Base-by-base conservation (phyloP, 78 protist genomes). In the Emiliania huxleyi region DNA sequence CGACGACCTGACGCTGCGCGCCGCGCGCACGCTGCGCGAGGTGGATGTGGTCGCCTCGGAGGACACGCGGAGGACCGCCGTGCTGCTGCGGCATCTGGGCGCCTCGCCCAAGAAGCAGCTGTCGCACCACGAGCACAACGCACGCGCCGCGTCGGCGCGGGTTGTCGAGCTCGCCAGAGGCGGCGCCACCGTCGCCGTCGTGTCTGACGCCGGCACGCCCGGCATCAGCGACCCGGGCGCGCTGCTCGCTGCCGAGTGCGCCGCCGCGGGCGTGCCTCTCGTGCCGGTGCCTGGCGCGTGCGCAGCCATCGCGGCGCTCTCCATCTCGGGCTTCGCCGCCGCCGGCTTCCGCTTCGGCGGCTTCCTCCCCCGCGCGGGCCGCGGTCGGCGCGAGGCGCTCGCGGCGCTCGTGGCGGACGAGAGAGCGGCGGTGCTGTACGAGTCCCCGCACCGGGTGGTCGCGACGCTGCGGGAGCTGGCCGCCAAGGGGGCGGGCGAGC, bases 51-150 rank as follows among this genome's bases (percentile, higher is more conserved):
- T 85, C 69, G 90, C 90, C 25, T 0, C 71, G 25, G 90, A 85
- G 69, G 90, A 85, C 90, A 85, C 90, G 43, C 90, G 90, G 0
- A 33, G 0, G 33, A 85, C 90, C 29, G 22, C 23, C 29, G 21
- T 0, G 5, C 90, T 85, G 62, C 90, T 85, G 29, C 71, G 71
- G 44, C 90, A 85, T 44, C 44, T 45, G 11, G 71, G 69, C 35
- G 43, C 40, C 46, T 1, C 21, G 15, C 2, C 22, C 1, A 44
- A 48, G 40, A 4, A 21, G 90, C 62, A 21, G 21, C 15, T 85
- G 26, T 45, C 90, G 71, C 90, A 85, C 90, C 90, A 85, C 69
- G 90, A 85, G 42, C 90, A 85, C 90, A 85, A 85, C 69, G 29
- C 33, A 22, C 48, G 35, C 42, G 43, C 42, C 21, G 0, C 45